phyloP scores from a whole-genome alignment of 148 eudicot genomes.

The Diospyros lotus region DNA sequence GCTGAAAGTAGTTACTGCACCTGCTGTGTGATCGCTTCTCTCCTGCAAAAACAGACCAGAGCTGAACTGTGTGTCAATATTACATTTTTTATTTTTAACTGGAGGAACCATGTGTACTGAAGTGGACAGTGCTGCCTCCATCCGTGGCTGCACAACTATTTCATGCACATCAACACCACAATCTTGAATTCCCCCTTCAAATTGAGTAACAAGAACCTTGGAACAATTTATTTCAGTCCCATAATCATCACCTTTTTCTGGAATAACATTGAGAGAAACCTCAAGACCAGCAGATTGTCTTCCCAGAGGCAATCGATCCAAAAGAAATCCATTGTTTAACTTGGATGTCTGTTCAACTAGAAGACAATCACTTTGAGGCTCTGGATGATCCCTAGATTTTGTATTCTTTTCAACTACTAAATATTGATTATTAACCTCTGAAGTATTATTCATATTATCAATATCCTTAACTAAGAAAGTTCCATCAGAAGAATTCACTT shows the following conservation, averaged over 20 bases:
- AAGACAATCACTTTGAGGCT: not conserved
- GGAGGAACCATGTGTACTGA: slow-evolving; percentile 5
- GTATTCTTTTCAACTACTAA: slow-evolving; percentile 1
- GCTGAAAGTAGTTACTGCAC: not conserved
- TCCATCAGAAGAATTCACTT: not conserved
- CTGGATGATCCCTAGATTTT: slow-evolving; percentile 2
- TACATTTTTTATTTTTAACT: slow-evolving; percentile 7
- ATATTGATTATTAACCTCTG: not conserved
- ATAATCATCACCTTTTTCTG: slow-evolving; percentile 2
- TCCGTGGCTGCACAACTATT: slow-evolving; percentile 9
- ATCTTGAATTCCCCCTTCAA: slow-evolving; percentile 12
- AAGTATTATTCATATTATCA: not conserved
- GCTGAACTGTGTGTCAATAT: slow-evolving; percentile 5
- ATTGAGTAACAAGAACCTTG: not conserved
- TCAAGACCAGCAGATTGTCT: slow-evolving; percentile 1
- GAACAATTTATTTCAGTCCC: slow-evolving; percentile 4
- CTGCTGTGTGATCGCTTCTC: not conserved
- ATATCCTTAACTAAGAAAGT: slow-evolving; percentile 2
- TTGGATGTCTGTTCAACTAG: slow-evolving; percentile 11
- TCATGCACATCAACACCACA: slow-evolving; percentile 9
- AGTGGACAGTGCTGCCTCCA: slow-evolving; percentile 4
- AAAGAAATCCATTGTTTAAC: not conserved
- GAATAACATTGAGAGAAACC: slow-evolving; percentile 3
- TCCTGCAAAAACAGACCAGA: not conserved
- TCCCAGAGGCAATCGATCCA: slow-evolving; percentile 18